Evolutionary conservation across 495 filamentous ascomycete species (phyloP).

Genomic region (Trichoderma virens): DNA sequence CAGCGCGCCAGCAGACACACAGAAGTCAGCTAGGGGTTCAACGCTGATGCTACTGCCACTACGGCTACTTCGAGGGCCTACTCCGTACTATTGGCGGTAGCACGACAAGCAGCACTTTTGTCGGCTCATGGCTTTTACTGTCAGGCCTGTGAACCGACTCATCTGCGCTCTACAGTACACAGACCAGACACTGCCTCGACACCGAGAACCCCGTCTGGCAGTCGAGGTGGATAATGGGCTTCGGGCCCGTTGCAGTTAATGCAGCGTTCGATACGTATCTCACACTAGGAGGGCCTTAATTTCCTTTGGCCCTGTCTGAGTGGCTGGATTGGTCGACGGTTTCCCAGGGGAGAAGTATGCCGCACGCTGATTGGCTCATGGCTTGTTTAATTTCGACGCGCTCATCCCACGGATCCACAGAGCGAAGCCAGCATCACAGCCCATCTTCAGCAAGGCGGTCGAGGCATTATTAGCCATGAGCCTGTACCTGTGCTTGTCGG

Average conservation of each 20-base stretch:
- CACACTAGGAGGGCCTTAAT: slow-evolving; percentile 7
- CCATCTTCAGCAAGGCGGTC: slow-evolving; percentile 7
- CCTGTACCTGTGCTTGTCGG: no score
- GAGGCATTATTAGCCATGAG: slow-evolving; percentile 7
- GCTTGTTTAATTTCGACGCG: slow-evolving; percentile 6
- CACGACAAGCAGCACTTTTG: not conserved
- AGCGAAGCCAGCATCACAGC: slow-evolving; percentile 1
- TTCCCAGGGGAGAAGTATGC: slow-evolving; percentile 3
- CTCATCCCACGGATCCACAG: slow-evolving; percentile 7
- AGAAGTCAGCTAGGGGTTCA: not conserved
- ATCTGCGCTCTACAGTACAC: not conserved
- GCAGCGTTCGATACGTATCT: not conserved
- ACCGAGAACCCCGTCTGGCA: not conserved
- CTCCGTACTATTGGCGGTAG: not conserved
- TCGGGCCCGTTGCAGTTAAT: not conserved
- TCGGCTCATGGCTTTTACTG: not conserved
- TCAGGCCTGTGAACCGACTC: not conserved
- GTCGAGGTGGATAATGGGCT: not conserved
- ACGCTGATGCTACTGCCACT: not conserved
- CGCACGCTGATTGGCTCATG: not conserved
- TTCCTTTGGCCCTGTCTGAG: slow-evolving; percentile 3
- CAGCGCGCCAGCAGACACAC: not conserved
- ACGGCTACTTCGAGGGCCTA: not conserved
- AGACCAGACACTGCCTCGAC: not conserved
- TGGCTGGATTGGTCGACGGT: not conserved